Percentiles rank a stretch among this genome's conserved stretches.
Evolutionary conservation across 1,139 yeast species (phyloP).

Genomic region (Suhomyces chickasaworum): DNA sequence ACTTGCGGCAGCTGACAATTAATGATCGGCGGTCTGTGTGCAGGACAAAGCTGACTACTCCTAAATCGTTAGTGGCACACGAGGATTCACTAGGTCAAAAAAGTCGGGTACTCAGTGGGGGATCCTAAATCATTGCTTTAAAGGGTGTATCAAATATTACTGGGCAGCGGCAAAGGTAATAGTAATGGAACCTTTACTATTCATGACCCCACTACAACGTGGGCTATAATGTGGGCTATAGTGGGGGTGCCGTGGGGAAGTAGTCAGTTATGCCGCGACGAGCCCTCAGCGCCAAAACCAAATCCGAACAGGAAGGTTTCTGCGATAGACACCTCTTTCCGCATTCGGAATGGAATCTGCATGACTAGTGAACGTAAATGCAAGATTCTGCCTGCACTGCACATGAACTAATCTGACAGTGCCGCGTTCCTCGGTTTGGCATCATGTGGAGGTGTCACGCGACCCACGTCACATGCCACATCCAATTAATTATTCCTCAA

Average conservation of each 20-base stretch:
- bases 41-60: too few species aligned
- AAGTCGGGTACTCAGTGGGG: too few species aligned
- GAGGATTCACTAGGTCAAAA: too few species aligned
- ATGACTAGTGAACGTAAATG: constrained; percentile 3
- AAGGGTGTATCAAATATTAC: too few species aligned
- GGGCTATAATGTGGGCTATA: too few species aligned
- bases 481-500: neutral
- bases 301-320: neutral
- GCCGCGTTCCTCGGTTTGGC: neutral
- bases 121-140: too few species aligned
- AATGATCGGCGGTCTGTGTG: neutral
- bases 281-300: neutral
- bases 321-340: constrained; percentile 1
- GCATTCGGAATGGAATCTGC: neutral
- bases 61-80: too few species aligned
- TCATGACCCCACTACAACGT: too few species aligned
- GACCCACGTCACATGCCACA: neutral
- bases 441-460: neutral
- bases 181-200: too few species aligned
- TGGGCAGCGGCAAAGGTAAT: too few species aligned
- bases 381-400: constrained; percentile 3
- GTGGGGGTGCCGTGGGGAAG: neutral
- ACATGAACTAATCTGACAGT: neutral
- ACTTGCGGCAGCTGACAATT: neutral
- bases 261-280: neutral